A percentile compares a stretch with the other conserved stretches of the same genome.
Evolutionary conservation across 495 filamentous ascomycete genomes (phyloP).

Genomic region (Chaetomidium leptoderma): DNA sequence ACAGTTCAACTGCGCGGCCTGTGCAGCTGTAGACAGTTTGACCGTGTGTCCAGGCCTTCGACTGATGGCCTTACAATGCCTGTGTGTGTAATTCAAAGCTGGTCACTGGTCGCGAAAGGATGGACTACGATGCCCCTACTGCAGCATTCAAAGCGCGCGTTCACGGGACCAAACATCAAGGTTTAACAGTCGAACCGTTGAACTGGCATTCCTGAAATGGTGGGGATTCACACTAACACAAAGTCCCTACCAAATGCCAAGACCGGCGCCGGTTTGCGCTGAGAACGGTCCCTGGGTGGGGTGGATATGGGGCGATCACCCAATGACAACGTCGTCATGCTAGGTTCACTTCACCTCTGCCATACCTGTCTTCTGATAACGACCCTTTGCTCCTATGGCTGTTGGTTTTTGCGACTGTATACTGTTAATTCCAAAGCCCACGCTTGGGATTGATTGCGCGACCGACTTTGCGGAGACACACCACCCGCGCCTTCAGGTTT

Average conservation of each 20-base stretch:
- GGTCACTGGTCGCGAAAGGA: too few species aligned
- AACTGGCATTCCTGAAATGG: too few species aligned
- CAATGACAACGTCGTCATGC: slow-evolving; percentile 5
- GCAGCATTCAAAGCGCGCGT: not conserved
- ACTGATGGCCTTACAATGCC: too few species aligned
- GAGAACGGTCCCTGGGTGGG: not conserved
- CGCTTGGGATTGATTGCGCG: not conserved
- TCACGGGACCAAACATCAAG: too few species aligned
- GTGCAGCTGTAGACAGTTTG: too few species aligned
- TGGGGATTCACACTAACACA: too few species aligned
- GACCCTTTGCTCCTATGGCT: not conserved
- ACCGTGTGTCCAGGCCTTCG: too few species aligned
- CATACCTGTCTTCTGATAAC: not conserved
- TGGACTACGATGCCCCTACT: not conserved
- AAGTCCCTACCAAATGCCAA: not conserved
- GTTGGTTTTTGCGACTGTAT: not conserved
- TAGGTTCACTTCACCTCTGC: not conserved
- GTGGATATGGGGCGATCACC: not conserved
- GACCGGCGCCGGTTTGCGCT: not conserved
- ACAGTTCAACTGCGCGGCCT: not conserved
- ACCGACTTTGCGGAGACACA: not conserved
- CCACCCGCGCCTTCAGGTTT: not conserved
- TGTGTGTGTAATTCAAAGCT: too few species aligned
- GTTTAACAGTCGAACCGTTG: too few species aligned
- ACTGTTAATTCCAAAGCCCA: not conserved